A percentile compares a stretch with the other conserved stretches of the same genome.
Evolutionary conservation across 805 yeast species (phyloP).

Genomic region (Hanseniaspora hatyaiensis): DNA sequence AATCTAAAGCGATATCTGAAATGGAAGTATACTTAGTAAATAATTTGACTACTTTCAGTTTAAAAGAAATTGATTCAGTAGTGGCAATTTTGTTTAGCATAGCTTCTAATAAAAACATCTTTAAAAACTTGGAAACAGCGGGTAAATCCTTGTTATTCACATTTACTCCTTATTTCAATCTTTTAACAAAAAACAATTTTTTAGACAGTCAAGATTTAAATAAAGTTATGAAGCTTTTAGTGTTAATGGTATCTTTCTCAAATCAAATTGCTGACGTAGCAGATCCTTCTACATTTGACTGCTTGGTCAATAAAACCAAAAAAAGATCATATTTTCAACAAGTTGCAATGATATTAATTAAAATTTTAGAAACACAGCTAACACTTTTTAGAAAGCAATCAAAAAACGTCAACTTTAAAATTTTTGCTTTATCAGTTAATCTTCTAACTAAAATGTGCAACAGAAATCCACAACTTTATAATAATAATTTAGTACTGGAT

Average conservation of each 20-base stretch:
- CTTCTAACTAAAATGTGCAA: neutral
- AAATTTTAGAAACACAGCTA: neutral
- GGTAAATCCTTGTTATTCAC: slow-evolving; percentile 36
- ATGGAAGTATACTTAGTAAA: slow-evolving; percentile 44
- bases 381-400: neutral
- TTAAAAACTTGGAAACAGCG: slow-evolving; percentile 45
- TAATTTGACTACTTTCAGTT: slow-evolving; percentile 48
- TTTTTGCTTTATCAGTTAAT: neutral
- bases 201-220: slow-evolving; percentile 20
- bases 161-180: slow-evolving; percentile 42
- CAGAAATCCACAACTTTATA: neutral
- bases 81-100: slow-evolving; percentile 57
- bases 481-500: neutral
- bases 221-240: slow-evolving; percentile 45
- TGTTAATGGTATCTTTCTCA: slow-evolving; percentile 60
- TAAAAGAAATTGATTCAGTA: slow-evolving; percentile 57
- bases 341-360: neutral
- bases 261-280: slow-evolving; percentile 15
- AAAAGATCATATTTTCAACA: neutral
- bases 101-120: slow-evolving; percentile 37
- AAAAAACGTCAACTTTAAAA: neutral
- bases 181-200: slow-evolving; percentile 30
- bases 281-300: neutral
- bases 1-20: slow-evolving; percentile 39
- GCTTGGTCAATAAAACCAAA: neutral